These are phyloP conservation scores for Cryphonectria parasitica DNA, from an alignment of 2,329 filamentous ascomycete genomes.

Conservation along the genomic window DNA sequence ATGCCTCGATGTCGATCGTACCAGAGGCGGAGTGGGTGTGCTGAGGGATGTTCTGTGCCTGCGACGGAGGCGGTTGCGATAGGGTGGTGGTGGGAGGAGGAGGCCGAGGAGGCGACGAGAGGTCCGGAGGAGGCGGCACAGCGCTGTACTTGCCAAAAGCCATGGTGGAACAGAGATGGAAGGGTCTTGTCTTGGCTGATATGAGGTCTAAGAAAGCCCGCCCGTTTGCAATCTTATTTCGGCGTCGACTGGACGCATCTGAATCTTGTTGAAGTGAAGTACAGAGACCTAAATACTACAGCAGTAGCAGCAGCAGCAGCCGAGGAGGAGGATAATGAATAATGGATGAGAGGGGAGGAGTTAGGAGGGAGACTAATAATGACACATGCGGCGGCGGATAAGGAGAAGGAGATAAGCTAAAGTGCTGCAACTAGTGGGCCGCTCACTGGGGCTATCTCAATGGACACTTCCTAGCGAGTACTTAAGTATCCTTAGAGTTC, in stretches of 20 bases:
- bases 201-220: neutral
- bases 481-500: neutral
- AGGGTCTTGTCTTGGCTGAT: neutral
- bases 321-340: neutral
- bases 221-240: neutral
- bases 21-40: constrained; percentile 36
- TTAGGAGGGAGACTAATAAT: constrained; percentile 5
- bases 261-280: neutral
- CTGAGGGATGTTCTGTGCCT: constrained; percentile 30
- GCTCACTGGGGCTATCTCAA: neutral
- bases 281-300: neutral
- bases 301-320: no score
- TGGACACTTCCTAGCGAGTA: neutral
- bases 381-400: constrained; percentile 14
- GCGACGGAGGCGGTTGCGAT: constrained; percentile 15
- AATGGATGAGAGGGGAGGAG: neutral
- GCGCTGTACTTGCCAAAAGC: constrained; percentile 39
- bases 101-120: neutral
- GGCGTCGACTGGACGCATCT: neutral
- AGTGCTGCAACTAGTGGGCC: neutral
- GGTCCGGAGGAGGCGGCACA: constrained; percentile 38
- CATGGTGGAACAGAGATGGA: constrained; percentile 32
- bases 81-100: neutral
- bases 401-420: constrained; percentile 12
- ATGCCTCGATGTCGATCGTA: constrained; percentile 66